Percentiles rank a stretch among this genome's conserved stretches.
Evolutionary conservation across 495 filamentous ascomycete genomes (phyloP).

Genomic region (Entonaema liquescens): DNA sequence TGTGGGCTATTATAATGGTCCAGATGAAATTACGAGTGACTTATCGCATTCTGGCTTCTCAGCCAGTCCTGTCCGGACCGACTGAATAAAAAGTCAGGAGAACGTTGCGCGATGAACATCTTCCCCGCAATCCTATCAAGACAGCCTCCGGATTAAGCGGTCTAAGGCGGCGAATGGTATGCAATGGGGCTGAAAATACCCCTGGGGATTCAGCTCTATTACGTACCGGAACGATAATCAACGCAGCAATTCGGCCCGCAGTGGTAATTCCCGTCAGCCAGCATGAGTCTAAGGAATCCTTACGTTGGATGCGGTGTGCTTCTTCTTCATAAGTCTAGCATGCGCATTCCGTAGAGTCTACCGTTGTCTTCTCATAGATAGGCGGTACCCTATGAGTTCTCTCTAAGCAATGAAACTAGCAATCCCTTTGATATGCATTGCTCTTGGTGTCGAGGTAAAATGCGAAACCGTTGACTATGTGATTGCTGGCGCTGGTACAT

Average conservation of each 20-base stretch:
- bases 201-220: conserved; percentile 3
- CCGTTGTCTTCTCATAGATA: conserved; percentile 1
- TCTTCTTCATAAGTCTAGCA: not conserved
- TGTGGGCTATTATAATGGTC: too few species aligned
- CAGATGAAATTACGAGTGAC: not conserved
- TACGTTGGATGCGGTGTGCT: not conserved
- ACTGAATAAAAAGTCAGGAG: not conserved
- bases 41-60: not conserved
- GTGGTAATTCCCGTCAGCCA: conserved; percentile 4
- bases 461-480: conserved; percentile 56
- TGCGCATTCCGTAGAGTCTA: not conserved
- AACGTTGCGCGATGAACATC: not conserved
- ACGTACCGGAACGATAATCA: conserved; percentile 15
- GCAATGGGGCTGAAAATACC: conserved; percentile 22
- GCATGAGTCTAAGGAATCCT: not conserved
- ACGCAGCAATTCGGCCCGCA: conserved; percentile 30
- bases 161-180: conserved; percentile 12
- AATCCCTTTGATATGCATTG: conserved; percentile 12
- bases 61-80: too few species aligned
- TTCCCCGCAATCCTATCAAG: conserved; percentile 32
- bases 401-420: conserved; percentile 23
- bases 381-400: conserved; percentile 1
- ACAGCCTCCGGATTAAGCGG: not conserved
- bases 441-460: conserved; percentile 4
- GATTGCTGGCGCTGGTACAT: conserved; percentile 62